Evolutionary conservation across 2,329 filamentous ascomycete species (phyloP).

Genomic region (Pleochaeta shiraiana): DNA sequence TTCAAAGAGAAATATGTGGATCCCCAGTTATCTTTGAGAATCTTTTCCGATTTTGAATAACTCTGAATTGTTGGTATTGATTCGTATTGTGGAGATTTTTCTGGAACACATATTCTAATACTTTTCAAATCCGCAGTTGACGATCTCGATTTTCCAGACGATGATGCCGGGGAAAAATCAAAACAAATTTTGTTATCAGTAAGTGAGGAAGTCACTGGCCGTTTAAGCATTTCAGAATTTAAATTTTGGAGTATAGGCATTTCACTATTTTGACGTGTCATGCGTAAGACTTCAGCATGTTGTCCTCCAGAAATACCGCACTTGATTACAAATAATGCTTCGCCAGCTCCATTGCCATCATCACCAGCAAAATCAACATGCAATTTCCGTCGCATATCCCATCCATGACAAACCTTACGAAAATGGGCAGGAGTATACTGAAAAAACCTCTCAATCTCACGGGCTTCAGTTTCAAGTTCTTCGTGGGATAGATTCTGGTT

Average conservation of each 20-base stretch:
- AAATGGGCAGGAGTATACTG: constrained; percentile 56
- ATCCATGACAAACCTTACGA: constrained; percentile 53
- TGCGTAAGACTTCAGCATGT: constrained; percentile 30
- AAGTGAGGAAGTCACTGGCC: neutral
- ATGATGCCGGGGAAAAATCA: neutral
- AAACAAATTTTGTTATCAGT: neutral
- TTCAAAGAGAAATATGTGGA: constrained; percentile 38
- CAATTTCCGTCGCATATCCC: constrained; percentile 76
- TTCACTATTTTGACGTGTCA: constrained; percentile 24
- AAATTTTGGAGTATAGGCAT: constrained; percentile 5
- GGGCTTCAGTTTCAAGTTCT: constrained; percentile 54
- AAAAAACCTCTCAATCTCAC: constrained; percentile 60
- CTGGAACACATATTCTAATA: neutral
- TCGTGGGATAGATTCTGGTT: constrained; percentile 47
- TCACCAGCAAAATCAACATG: constrained; percentile 80
- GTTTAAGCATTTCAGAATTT: neutral
- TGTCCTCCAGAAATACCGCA: constrained; percentile 28
- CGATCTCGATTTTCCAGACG: no score
- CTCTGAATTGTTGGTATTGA: no score
- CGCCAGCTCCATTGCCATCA: constrained; percentile 54
- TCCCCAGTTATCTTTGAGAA: constrained; percentile 38
- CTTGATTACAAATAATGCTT: constrained; percentile 51
- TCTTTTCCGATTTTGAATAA: neutral
- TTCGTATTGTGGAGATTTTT: neutral
- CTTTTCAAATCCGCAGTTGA: neutral